These are phyloP conservation scores for Claviceps maximensis DNA, from an alignment of 2,329 filamentous ascomycete genomes.

Conservation along the genomic window DNA sequence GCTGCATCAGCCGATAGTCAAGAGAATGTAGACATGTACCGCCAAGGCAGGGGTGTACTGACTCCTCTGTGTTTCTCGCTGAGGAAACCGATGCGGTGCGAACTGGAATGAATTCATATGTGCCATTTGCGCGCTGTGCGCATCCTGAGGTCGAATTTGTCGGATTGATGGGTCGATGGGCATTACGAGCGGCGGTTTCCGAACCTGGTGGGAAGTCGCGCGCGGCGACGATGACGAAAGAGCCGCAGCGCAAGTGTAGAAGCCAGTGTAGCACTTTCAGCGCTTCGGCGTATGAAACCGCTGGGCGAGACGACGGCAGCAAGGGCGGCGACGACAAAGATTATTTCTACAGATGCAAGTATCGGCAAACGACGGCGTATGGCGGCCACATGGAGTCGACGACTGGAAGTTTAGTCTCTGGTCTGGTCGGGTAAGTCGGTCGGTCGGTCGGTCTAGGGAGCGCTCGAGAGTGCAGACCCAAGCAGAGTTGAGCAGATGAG, in stretches of 20 bases:
- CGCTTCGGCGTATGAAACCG: neutral
- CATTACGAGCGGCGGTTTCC: slow-evolving; percentile 29
- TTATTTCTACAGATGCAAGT: neutral
- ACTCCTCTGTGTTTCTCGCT: slow-evolving; percentile 75
- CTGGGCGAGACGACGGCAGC: neutral
- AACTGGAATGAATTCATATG: slow-evolving; percentile 62
- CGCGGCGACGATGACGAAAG: neutral
- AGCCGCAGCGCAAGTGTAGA: neutral
- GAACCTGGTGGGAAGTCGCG: neutral
- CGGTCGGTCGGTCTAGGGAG: neutral
- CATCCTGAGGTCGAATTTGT: slow-evolving; percentile 51
- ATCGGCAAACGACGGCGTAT: neutral
- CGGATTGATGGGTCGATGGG: slow-evolving; percentile 47
- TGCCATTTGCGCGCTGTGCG: slow-evolving; percentile 30
- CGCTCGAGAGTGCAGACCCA: neutral
- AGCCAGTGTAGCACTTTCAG: neutral
- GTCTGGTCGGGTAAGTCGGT: neutral
- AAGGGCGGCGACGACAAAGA: slow-evolving; percentile 1
- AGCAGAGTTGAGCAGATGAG: neutral
- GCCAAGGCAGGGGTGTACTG: slow-evolving; percentile 22
- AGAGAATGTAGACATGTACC: slow-evolving; percentile 5
- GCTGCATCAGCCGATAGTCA: slow-evolving; percentile 3
- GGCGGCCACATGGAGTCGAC: slow-evolving; percentile 17
- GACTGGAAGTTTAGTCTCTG: no score
- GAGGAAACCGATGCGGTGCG: slow-evolving; percentile 43